Conservation (phyloP, 2,329 filamentous ascomycete genomes). For the Fonsecaea pedrosoi region DNA sequence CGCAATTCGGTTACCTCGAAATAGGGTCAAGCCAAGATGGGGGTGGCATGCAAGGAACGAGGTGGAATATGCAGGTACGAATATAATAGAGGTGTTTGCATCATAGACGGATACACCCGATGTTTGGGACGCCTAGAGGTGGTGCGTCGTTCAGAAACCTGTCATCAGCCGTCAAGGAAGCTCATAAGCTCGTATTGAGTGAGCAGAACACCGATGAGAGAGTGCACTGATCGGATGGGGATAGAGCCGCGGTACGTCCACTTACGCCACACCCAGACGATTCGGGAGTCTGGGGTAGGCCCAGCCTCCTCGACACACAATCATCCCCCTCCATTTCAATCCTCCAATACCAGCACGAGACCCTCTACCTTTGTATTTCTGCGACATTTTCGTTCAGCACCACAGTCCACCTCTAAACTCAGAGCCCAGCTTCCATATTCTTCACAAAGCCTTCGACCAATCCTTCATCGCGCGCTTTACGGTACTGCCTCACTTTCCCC, state of each 20-base stretch:
- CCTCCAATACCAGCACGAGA: neutral
- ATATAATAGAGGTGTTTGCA: neutral
- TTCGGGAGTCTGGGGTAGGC: neutral
- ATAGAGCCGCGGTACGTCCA: conserved; percentile 1
- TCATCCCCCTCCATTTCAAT: neutral
- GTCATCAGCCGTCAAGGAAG: neutral
- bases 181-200: neutral
- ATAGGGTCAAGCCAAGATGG: neutral
- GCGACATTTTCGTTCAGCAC: neutral
- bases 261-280: neutral
- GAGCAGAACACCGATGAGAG: neutral
- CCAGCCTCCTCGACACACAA: neutral
- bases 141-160: neutral
- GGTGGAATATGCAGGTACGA: conserved; percentile 11
- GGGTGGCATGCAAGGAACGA: conserved; percentile 9
- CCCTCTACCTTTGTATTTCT: neutral
- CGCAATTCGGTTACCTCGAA: conserved; percentile 13
- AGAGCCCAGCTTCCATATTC: neutral
- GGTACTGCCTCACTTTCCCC: neutral
- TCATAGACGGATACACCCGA: no score
- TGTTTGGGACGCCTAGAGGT: neutral
- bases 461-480: neutral
- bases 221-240: neutral
- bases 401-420: neutral
- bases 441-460: neutral